phyloP scores from a whole-genome alignment of 73 alveolate species.

The Paramecium primaurelia region DNA sequence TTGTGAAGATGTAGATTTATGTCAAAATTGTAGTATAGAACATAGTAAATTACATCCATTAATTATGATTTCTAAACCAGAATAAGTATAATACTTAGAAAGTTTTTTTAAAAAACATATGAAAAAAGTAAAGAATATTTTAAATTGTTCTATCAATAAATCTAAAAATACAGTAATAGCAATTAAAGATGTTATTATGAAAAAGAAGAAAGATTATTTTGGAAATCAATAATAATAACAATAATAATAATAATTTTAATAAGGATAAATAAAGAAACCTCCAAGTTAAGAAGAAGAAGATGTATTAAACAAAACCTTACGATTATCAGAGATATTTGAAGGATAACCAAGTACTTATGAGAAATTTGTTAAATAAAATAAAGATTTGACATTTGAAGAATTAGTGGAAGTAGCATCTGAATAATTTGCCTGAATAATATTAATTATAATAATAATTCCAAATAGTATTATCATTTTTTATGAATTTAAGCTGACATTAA shows the following conservation, averaged over 20 bases:
- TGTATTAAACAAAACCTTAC: neutral
- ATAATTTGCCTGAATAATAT: neutral
- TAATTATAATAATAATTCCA: neutral
- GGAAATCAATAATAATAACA: neutral
- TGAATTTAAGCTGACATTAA: neutral
- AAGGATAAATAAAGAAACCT: neutral
- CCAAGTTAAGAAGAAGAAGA: neutral
- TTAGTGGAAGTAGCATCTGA: neutral
- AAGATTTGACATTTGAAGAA: neutral
- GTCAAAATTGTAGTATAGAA: neutral
- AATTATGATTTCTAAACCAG: conserved; percentile 2
- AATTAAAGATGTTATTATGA: neutral
- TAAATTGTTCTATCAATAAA: neutral
- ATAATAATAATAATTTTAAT: neutral
- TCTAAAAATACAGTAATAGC: neutral
- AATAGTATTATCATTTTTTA: neutral
- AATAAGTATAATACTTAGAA: neutral
- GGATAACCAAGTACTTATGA: neutral
- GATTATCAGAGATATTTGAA: neutral
- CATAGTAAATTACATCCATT: neutral
- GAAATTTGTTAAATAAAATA: neutral
- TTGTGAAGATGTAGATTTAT: neutral
- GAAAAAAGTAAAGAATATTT: neutral
- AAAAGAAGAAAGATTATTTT: neutral
- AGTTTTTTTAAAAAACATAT: neutral